Conservation (phyloP, 768 basidiomycete genomes). For the Postia placenta region DNA sequence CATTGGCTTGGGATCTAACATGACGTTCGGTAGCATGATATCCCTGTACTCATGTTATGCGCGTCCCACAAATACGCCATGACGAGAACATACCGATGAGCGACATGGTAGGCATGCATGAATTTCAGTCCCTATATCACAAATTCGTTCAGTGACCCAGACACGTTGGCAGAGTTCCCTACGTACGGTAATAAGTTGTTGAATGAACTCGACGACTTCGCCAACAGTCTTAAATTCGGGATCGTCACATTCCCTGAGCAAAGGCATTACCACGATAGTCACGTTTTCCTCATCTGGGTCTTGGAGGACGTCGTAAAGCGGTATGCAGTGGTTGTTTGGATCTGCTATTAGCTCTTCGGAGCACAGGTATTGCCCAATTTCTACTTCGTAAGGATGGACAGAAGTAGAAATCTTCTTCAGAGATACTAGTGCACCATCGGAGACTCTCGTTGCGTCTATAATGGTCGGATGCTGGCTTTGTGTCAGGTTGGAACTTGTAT, state of each 20-base stretch:
- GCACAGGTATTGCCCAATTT: conserved; percentile 9
- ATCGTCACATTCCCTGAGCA: conserved; percentile 12
- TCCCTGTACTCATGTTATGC: background rate
- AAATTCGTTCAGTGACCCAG: background rate
- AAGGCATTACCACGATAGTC: conserved; percentile 18
- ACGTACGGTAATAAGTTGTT: conserved; percentile 22
- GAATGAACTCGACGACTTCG: conserved; percentile 20
- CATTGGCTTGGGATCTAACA: conserved; percentile 14
- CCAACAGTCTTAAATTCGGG: conserved; percentile 20
- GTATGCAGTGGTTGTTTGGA: conserved; percentile 19
- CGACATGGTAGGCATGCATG: conserved; percentile 31
- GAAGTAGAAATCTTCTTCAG: conserved; percentile 12
- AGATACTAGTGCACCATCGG: conserved; percentile 14
- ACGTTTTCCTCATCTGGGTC: conserved; percentile 8
- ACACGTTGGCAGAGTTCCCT: conserved; percentile 20
- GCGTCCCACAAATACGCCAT: conserved; percentile 3
- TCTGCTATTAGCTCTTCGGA: conserved; percentile 5
- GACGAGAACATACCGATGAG: conserved; percentile 26
- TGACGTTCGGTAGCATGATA: conserved; percentile 8
- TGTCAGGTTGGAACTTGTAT: background rate
- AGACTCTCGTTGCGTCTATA: conserved; percentile 14
- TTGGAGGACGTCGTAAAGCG: conserved; percentile 15
- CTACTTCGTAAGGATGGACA: conserved; percentile 7
- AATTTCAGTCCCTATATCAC: conserved; percentile 28
- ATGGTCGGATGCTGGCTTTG: background rate